These are phyloP conservation scores for Erodium texanum DNA, from an alignment of 441 rosid genomes.

Conservation along the genomic window DNA sequence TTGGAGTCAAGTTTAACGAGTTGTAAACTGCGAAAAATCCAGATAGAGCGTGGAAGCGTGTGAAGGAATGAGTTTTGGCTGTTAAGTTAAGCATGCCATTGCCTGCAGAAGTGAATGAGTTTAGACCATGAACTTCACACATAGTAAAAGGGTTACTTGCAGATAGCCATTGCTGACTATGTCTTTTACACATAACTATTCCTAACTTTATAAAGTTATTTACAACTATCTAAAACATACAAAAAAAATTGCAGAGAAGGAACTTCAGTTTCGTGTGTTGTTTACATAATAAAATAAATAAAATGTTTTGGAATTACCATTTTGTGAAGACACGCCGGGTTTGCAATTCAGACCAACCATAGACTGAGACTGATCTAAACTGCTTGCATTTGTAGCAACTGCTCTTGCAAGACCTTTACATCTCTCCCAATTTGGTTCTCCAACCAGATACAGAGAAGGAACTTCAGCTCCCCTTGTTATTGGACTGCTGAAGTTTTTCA, in stretches of 20 bases:
- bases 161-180: no score
- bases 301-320: conserved; percentile 26
- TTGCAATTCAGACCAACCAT: conserved; percentile 24
- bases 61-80: conserved; percentile 13
- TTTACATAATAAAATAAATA: background rate
- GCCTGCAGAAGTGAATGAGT: conserved; percentile 28
- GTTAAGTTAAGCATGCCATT: conserved; percentile 24
- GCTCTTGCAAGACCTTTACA: conserved; percentile 39
- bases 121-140: conserved; percentile 5
- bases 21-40: conserved; percentile 44
- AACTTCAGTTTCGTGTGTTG: no score
- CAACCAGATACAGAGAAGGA: conserved; percentile 24
- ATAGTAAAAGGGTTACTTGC: background rate
- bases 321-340: conserved; percentile 18
- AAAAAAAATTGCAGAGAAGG: no score
- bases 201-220: no score
- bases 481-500: conserved; percentile 15
- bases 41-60: conserved; percentile 46
- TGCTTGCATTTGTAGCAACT: conserved; percentile 39
- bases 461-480: conserved; percentile 11
- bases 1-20: conserved; percentile 29
- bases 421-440: conserved; percentile 46
- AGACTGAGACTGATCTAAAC: conserved; percentile 19
- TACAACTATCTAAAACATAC: no score
- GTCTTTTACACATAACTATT: no score